Conservation (phyloP, 2,329 filamentous ascomycete genomes). For the Westerdykella ornata region DNA sequence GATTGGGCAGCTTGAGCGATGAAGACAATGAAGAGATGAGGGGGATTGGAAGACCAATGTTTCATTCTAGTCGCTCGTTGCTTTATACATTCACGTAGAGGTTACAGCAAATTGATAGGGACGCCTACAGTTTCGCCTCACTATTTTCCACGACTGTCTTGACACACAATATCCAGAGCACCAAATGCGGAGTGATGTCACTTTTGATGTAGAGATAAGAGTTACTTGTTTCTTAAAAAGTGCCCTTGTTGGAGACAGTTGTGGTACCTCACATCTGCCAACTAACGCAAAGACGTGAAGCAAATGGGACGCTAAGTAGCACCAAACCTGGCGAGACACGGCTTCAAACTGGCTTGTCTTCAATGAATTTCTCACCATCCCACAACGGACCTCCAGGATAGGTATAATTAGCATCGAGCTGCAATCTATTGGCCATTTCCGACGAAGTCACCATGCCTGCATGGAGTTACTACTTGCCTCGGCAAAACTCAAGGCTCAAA, state of each 20-base stretch:
- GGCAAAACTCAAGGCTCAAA: neutral
- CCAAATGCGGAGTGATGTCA: too few species aligned
- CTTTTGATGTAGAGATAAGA: too few species aligned
- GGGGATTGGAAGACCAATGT: neutral
- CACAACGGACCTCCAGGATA: slow-evolving; percentile 12
- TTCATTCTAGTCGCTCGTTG: neutral
- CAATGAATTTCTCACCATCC: slow-evolving; percentile 9
- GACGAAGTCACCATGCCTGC: slow-evolving; percentile 6
- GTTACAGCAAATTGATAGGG: neutral
- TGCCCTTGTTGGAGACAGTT: too few species aligned
- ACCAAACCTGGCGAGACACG: too few species aligned
- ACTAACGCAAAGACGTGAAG: too few species aligned
- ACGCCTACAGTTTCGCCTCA: neutral
- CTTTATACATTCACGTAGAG: neutral
- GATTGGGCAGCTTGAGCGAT: too few species aligned
- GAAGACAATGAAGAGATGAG: neutral
- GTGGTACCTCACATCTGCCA: too few species aligned
- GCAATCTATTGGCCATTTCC: slow-evolving; percentile 4
- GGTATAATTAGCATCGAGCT: slow-evolving; percentile 5
- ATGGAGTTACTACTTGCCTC: neutral
- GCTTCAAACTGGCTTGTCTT: too few species aligned
- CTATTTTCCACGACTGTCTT: too few species aligned
- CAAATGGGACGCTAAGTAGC: too few species aligned
- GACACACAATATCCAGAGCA: too few species aligned
- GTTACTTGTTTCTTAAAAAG: too few species aligned